Base-by-base conservation (phyloP, 2,329 filamentous ascomycete genomes). In the Aspergillus quadricinctus region DNA sequence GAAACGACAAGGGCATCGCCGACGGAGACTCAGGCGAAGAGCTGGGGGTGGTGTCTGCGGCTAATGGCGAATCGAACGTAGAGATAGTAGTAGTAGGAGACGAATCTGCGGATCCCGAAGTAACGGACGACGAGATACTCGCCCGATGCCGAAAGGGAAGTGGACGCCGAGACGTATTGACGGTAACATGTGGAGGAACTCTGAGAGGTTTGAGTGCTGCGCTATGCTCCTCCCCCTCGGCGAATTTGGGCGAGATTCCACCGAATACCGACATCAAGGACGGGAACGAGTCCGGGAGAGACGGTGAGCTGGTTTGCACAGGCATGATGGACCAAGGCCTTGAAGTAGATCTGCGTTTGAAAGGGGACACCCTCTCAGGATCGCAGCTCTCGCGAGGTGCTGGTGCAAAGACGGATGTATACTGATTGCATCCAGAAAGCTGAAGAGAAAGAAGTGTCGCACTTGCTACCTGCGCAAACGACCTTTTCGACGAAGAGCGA, bases 71-170 rank as follows among this genome's bases (percentile, higher is more conserved):
- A 75, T 96, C 93, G 61, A 93, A 90, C 21, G 91, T 96, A 5
- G 92, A 96, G 50, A 94, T 84, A 2, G 93, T 96, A 3, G 92
- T 97, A 7, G 93, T 97, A 1, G 94, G 94, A 8, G 93, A 97
- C 23, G 93, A 96, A 68, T 96, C 92, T 45, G 90, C 90, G 1
- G 94, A 97, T 61, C 90, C 90, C 17, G 89, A 90, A n/a, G 69
- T 69, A 52, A 72, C 68, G 9, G 75, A 76, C 2, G 37, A 41
- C 10, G 75, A 77, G 41, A 77, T 64, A 62, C 75, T 78, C 61
- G 72, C 69, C 29, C 76, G 75, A 52, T 76, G 74, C n/a, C 72
- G 64, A 45, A 73, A 72, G 41, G 64, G 69, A 48, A 64, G 66
- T 21, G 63, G 56, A 17, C 62, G 67, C 55, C 62, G 57, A 46